phyloP scores from a whole-genome alignment of 1,284 basidiomycete species.

The Porodaedalea pini region DNA sequence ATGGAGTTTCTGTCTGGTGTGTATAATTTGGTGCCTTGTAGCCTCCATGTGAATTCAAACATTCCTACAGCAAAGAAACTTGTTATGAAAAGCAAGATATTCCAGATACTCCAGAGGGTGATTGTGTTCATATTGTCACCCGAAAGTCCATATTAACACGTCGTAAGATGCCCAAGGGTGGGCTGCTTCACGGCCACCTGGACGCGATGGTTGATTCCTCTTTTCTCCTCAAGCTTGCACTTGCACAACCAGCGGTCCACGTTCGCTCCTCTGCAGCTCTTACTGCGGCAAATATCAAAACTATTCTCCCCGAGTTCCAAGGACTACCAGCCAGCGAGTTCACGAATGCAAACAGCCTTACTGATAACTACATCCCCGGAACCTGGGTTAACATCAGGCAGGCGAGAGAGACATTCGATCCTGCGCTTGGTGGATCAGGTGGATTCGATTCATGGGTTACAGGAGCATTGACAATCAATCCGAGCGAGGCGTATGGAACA shows the following conservation, averaged over 20 bases:
- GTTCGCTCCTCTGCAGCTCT: constrained; percentile 42
- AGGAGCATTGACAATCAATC: constrained; percentile 58
- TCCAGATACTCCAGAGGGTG: constrained; percentile 57
- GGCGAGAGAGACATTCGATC: constrained; percentile 52
- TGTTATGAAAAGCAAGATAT: constrained; percentile 57
- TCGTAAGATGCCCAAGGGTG: constrained; percentile 72
- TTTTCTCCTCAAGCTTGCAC: constrained; percentile 48
- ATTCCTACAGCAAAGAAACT: constrained; percentile 45
- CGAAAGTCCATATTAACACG: not conserved
- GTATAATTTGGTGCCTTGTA: constrained; percentile 11
- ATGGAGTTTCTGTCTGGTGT: constrained; percentile 72
- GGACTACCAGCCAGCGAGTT: constrained; percentile 39
- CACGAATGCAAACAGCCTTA: constrained; percentile 37
- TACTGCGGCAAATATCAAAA: constrained; percentile 36
- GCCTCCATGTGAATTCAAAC: not conserved
- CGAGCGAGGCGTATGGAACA: constrained; percentile 63
- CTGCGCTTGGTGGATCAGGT: constrained; percentile 50
- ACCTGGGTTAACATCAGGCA: constrained; percentile 52
- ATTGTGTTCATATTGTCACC: not conserved
- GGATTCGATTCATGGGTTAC: constrained; percentile 68
- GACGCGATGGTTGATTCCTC: constrained; percentile 61
- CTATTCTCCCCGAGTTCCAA: constrained; percentile 47
- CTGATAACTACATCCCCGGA: constrained; percentile 40
- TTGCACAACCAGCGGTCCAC: constrained; percentile 56
- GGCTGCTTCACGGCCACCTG: constrained; percentile 64